Conservation (phyloP, 305 asterid species). For the Fraxinus floribunda region DNA sequence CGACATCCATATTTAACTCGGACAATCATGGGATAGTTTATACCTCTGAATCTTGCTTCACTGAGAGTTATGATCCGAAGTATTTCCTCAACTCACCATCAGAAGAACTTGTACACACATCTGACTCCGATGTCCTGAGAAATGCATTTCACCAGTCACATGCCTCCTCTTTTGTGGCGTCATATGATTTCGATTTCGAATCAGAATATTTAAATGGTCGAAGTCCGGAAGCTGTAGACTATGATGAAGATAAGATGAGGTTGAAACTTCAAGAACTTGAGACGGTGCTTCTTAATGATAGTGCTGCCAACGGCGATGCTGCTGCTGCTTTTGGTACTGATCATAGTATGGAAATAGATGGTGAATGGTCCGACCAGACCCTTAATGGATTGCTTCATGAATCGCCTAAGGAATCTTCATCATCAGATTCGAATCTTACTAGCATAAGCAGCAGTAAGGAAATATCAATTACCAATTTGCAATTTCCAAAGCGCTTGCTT, state of each 20-base stretch:
- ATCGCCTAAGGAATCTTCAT: constrained; percentile 72
- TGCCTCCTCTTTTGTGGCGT: constrained; percentile 31
- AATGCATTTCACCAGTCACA: constrained; percentile 37
- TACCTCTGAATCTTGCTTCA: constrained; percentile 61
- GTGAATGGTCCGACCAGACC: constrained; percentile 36
- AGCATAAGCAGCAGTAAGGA: constrained; percentile 49
- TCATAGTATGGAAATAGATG: constrained; percentile 56
- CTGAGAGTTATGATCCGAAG: constrained; percentile 47
- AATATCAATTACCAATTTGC: constrained; percentile 26
- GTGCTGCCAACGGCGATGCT: constrained; percentile 23
- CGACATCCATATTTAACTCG: constrained; percentile 38
- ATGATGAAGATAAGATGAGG: constrained; percentile 52
- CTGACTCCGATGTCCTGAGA: constrained; percentile 34
- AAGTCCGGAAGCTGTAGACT: constrained; percentile 46
- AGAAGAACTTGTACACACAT: constrained; percentile 39
- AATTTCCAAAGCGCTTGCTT: constrained; percentile 60
- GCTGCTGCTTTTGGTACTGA: background rate
- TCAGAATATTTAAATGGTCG: constrained; percentile 35
- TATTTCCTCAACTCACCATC: constrained; percentile 65
- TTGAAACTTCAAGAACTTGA: constrained; percentile 82
- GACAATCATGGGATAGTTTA: constrained; percentile 43
- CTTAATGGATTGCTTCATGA: constrained; percentile 38
- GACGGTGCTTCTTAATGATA: constrained; percentile 67
- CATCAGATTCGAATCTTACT: constrained; percentile 51
- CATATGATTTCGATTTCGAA: constrained; percentile 35